Conservation (phyloP, 208 protist genomes). For the Naegleria lovaniensis region DNA sequence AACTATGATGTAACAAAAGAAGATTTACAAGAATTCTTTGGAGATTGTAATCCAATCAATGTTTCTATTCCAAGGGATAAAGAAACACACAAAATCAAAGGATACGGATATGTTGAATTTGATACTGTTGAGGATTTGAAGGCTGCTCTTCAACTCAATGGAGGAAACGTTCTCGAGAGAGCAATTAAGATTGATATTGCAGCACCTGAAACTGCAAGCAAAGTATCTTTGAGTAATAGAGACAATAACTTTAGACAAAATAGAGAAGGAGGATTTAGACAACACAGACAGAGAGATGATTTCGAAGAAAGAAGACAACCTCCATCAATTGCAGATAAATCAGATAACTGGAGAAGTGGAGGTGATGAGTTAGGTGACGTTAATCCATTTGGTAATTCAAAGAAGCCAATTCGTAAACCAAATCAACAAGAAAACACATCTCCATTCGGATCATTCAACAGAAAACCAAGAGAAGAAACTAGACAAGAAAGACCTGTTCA, state of each 20-base stretch:
- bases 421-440: background rate
- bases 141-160: background rate
- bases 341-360: background rate
- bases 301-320: background rate
- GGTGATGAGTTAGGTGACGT: background rate
- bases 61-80: background rate
- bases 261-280: background rate
- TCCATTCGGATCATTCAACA: background rate
- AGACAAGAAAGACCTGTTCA: background rate
- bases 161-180: background rate
- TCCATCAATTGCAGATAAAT: background rate
- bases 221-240: background rate
- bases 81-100: background rate
- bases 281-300: background rate
- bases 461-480: background rate
- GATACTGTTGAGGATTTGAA: background rate
- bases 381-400: background rate
- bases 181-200: background rate
- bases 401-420: background rate
- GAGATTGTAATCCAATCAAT: background rate
- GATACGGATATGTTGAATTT: slow-evolving; percentile 19
- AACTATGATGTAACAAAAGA: background rate
- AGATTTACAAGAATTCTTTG: slow-evolving; percentile 3
- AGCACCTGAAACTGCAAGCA: background rate
- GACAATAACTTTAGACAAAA: background rate